Base-by-base conservation (phyloP, 75 land plant species). In the Selaginella tamariscina region DNA sequence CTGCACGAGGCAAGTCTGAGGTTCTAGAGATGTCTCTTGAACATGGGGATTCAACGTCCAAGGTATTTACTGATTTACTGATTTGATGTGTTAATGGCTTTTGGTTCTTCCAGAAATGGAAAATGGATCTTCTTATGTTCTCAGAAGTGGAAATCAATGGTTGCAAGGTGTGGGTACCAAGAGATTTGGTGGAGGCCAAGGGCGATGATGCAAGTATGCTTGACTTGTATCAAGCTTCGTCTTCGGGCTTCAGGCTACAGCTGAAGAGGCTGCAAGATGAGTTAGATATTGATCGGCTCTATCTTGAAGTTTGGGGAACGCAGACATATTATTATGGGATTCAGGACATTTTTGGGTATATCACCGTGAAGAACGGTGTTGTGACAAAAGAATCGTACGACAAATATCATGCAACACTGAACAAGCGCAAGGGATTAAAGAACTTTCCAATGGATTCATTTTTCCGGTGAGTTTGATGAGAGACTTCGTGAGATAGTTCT, bases 171-270 rank as follows among this genome's bases (percentile, higher is more conserved):
- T 39, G 49, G 49, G 49, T 39, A 39, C 49, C 49, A 39, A 39
- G 49, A 39, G 49, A 39, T 39, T 39, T 39, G 49, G 49, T 39
- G 49, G 49, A 39, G 49, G 49, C 49, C 49, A 39, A 39, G 49
- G 49, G 49, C 15, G 49, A 39, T 39, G 49, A 39, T 39, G 49
- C 49, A 39, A 39, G 49, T 39, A 39, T 15, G 11, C 49, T 15
- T 39, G 49, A 39, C 49, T 39, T 39, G 49, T 39, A 39, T 15
- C 5, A 39, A 39, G 49, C 49, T 39, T 39, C 15, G 49, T 39
- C 49, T 39, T 39, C 49, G 15, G 49, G 49, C 49, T 39, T 39
- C 49, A 39, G 15, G 49, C 15, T 39, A 39, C 49, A 39, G 15
- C 49, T 39, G 11, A 39, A 39, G 49, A 39, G 49, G 49, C 49